Evolutionary conservation across 169 alveolate genomes (phyloP).

Genomic region (Plasmodium knowlesi): DNA sequence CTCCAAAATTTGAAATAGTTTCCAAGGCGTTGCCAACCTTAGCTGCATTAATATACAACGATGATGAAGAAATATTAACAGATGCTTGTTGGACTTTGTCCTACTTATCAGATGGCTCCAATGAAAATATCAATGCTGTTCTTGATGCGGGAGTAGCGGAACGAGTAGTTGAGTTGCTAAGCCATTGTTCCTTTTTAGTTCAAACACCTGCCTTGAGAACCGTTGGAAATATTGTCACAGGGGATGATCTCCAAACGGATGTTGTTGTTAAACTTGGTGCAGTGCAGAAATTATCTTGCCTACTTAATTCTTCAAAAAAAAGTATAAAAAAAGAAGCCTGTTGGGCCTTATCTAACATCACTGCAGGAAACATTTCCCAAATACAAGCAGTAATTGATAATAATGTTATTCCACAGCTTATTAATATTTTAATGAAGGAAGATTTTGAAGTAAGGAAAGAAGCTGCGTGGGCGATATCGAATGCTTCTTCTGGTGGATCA

Average conservation of each 20-base stretch:
- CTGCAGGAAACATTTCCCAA: constrained; percentile 95
- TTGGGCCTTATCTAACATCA: constrained; percentile 97
- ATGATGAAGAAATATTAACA: constrained; percentile 90
- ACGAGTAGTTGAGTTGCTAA: constrained; percentile 92
- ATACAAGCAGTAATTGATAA: constrained; percentile 90
- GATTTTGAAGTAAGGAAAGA: constrained; percentile 96
- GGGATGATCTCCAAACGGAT: constrained; percentile 96
- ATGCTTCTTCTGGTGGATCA: constrained; percentile 94
- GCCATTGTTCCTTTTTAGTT: constrained; percentile 89
- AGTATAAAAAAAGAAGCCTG: constrained; percentile 97
- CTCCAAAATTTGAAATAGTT: constrained; percentile 90
- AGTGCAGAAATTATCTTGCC: constrained; percentile 86
- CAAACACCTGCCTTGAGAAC: constrained; percentile 97
- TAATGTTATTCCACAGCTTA: constrained; percentile 88
- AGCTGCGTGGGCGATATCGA: constrained; percentile 98
- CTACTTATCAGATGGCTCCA: constrained; percentile 94
- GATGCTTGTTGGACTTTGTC: constrained; percentile 97
- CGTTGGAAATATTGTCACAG: constrained; percentile 98
- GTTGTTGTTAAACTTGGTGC: constrained; percentile 94
- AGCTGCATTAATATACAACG: constrained; percentile 88
- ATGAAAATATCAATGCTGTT: constrained; percentile 91
- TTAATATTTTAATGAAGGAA: constrained; percentile 89
- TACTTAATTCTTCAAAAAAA: constrained; percentile 91
- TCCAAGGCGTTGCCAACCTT: constrained; percentile 90
- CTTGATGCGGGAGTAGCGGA: constrained; percentile 93